phyloP scores from a whole-genome alignment of 75 land plant genomes.

The Selaginella tamariscina region DNA sequence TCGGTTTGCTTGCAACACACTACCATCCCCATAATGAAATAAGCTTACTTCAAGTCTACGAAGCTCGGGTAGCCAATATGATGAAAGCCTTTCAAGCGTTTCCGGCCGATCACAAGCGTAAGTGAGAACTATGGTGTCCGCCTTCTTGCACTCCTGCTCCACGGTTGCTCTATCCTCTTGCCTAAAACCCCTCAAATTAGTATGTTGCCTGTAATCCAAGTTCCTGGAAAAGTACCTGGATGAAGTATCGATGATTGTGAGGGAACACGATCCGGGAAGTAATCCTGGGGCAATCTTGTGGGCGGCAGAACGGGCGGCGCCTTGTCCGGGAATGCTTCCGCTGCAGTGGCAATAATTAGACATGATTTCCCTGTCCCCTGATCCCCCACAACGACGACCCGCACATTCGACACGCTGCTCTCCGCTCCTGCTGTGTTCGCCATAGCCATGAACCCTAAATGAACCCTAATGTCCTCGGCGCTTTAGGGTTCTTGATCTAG shows the following conservation, averaged over 20 bases:
- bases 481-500: too few species aligned
- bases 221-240: background rate
- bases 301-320: constrained; percentile 8
- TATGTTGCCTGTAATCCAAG: background rate
- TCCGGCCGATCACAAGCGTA: constrained; percentile 11
- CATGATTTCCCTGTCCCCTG: background rate
- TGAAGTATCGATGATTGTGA: constrained; percentile 3
- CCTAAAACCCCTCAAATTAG: background rate
- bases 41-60: constrained; percentile 10
- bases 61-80: constrained; percentile 17
- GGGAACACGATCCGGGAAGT: background rate
- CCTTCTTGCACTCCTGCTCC: background rate
- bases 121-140: constrained; percentile 14
- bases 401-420: background rate
- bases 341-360: background rate
- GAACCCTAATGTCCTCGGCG: too few species aligned
- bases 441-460: background rate
- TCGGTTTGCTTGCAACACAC: too few species aligned
- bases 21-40: background rate
- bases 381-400: background rate
- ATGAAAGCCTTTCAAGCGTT: background rate
- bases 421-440: background rate
- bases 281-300: background rate
- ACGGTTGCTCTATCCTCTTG: constrained; percentile 7
- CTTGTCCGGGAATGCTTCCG: background rate